phyloP scores from a whole-genome alignment of 805 yeast genomes.

The Candida taoyuanica region DNA sequence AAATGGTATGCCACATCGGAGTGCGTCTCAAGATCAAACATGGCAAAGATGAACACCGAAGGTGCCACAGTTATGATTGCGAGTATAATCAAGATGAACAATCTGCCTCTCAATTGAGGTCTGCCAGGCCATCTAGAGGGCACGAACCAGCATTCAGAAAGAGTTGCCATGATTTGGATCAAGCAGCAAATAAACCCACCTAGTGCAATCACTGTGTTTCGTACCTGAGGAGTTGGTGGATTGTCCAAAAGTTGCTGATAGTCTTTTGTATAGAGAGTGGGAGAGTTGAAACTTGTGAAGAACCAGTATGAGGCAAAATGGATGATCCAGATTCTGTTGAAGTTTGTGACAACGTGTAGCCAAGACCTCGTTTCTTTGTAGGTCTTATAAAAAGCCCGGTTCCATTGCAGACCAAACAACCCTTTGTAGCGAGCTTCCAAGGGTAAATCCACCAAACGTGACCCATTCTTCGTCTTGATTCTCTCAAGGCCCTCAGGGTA shows the following conservation, averaged over 20 bases:
- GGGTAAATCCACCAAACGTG: conserved; percentile 46
- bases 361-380: conserved; percentile 71
- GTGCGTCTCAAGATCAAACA: conserved; percentile 35
- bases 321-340: conserved; percentile 75
- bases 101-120: conserved; percentile 47
- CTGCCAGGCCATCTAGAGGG: conserved; percentile 76
- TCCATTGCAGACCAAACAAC: conserved; percentile 60
- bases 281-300: conserved; percentile 66
- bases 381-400: conserved; percentile 64
- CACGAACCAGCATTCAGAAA: conserved; percentile 57
- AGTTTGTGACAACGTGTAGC: conserved; percentile 70
- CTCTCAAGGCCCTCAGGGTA: conserved; percentile 65
- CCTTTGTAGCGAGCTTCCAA: conserved; percentile 48
- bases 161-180: conserved; percentile 51
- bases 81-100: conserved; percentile 38
- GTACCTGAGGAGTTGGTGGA: conserved; percentile 56
- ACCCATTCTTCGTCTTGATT: conserved; percentile 41
- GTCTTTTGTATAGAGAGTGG: conserved; percentile 59
- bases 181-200: conserved; percentile 64
- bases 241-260: conserved; percentile 51
- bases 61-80: conserved; percentile 49
- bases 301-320: conserved; percentile 77
- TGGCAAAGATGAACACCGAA: conserved; percentile 43
- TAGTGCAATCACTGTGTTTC: conserved; percentile 53
- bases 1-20: conserved; percentile 37